Evolutionary conservation across 495 filamentous ascomycete genomes (phyloP), one percentile per base, ranked within the genome.

Genomic region (Achaetomiella virescens): DNA sequence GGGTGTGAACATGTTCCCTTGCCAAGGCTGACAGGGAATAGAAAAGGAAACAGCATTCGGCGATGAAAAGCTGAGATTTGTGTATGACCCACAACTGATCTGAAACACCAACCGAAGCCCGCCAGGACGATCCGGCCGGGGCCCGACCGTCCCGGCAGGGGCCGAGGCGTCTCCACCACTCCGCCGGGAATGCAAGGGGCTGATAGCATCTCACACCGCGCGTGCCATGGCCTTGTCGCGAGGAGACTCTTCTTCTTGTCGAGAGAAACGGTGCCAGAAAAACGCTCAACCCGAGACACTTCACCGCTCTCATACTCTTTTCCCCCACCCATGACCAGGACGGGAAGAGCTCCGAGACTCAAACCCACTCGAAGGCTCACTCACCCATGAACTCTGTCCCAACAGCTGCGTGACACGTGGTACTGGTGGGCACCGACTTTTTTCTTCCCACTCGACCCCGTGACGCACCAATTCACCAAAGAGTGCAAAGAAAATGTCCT

Each of bases 351-450:
- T 29, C 33, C 40, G 29, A 52, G 31, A 27, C 18, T 41, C 33
- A 22, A 55, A 59, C 52, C 47, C 53, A 27, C 52, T 31, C 50
- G 31, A 48, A 48, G 22, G 14, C 25, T 49, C 49, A 42, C 12
- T 57, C 31, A n/a, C n/a, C n/a, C n/a, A n/a, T 48, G 42, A 38
- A 29, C 48, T 50, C 43, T 22, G 52, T 68, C 15, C 64, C 66
- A 69, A 67, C 66, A 48, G 58, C 48, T 47, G 60, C 35, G 42
- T 65, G 66, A 69, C 66, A 69, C 66, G 66, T 69, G 66, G 66
- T 65, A 22, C 31, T 33, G 62, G 47, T 42, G 45, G 53, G 58
- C 38, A 48, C 42, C 20, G 12, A 18, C 17, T 21, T 46, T 37
- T 36, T 46, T 27, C 17, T 33, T 51, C 22, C 11, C 36, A n/a